phyloP scores from a whole-genome alignment of 345 rosid genomes.

The Eucalyptus camaldulensis region DNA sequence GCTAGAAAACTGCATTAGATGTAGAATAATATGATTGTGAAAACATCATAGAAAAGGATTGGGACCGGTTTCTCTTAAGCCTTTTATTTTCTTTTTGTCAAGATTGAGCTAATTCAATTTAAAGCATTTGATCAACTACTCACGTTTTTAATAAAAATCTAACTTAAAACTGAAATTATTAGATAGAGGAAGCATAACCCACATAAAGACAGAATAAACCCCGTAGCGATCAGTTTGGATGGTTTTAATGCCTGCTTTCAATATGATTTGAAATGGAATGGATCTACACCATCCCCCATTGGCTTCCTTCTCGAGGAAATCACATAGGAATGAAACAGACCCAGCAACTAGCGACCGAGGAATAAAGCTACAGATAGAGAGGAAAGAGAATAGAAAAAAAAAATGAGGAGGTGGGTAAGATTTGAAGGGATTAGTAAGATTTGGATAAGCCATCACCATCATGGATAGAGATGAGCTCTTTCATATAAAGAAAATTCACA shows the following conservation, averaged over 20 bases:
- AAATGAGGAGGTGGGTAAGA: neutral
- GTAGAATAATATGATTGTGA: neutral
- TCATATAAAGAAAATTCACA: neutral
- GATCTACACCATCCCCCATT: neutral
- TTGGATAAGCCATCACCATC: fast-evolving
- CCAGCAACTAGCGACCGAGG: neutral
- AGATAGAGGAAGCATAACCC: neutral
- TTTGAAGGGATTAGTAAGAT: neutral
- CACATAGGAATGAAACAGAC: neutral
- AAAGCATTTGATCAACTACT: neutral
- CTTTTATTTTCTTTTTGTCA: neutral
- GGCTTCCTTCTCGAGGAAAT: neutral
- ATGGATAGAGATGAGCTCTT: neutral
- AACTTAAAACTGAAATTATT: neutral
- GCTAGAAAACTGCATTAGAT: neutral
- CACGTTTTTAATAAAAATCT: neutral
- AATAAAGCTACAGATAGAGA: neutral
- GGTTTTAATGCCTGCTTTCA: neutral
- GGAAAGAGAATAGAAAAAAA: neutral
- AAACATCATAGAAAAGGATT: neutral
- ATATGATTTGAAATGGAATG: neutral
- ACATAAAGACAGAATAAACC: neutral
- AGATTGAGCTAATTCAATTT: neutral
- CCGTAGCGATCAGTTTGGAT: fast-evolving
- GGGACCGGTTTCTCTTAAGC: neutral